Base-by-base conservation (phyloP, 306 rosid genomes). In the Mimosa bimucronata region DNA sequence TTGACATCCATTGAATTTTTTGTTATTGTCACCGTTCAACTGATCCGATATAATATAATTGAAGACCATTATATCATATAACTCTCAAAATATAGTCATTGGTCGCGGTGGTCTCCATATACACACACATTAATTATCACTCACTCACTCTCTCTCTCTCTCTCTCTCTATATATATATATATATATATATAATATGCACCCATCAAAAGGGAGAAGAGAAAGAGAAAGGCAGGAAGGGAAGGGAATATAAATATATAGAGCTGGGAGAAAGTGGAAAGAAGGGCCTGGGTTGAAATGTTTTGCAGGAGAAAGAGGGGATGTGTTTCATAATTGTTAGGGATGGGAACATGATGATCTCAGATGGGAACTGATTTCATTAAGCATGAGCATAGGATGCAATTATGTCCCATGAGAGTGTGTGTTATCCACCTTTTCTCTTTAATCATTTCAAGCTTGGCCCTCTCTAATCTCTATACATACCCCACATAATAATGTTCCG, bases 371-470 rank as follows among this genome's bases (percentile, higher is more conserved):
- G 72, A 79, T 69, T 71, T 84, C 48, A 79, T 75, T 79, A 84
- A 71, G 81, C 87, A 83, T 79, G 78, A 70, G 78, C 64, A 79
- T 69, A 46, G 52, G 83, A 14, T 75, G 83, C 81, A 79, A 83
- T 83, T 79, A 84, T 84, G 82, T 55, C 82, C 78, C 90, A 79
- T 86, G 86, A 87, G 89, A 91, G 90, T 86, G 85, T 86, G 85
- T 88, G 89, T 80, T 53, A 25, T 80, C 60, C 70, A 29, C 74
- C 70, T 71, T 71, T 74, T 79, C 14, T 28, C 26, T 34, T 34
- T 14, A 2, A 13, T 61, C 26, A 10, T 28, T 61, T 61, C 28
- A 60, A 25, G 34, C 38, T 62, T 28, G 57, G n/a, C 37, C 77
- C 74, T 73, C 74, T 80, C 69, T 82, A 28, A 42, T 48, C 38